phyloP scores from a whole-genome alignment of 2,329 filamentous ascomycete species.

The Alternaria triticimaculans region DNA sequence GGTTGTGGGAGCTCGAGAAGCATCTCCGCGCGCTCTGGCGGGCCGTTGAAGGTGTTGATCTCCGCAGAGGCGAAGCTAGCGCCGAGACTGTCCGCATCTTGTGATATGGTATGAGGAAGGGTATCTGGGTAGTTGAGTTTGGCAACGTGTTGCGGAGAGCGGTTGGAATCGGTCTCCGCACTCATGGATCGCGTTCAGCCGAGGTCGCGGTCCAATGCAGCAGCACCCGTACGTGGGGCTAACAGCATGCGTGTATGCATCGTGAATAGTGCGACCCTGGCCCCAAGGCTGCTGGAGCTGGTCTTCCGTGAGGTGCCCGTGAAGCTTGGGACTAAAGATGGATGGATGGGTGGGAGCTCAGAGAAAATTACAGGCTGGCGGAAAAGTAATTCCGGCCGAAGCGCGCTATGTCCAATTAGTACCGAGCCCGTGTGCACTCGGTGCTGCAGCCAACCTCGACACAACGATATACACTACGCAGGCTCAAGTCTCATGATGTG shows the following conservation, averaged over 20 bases:
- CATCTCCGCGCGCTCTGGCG: slow-evolving; percentile 43
- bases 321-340: slow-evolving; percentile 14
- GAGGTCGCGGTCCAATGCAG: slow-evolving; percentile 37
- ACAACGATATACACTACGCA: too few relatives aligned
- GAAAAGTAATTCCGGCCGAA: slow-evolving; percentile 26
- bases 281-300: slow-evolving; percentile 4
- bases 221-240: slow-evolving; percentile 4
- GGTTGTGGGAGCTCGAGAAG: slow-evolving; percentile 52
- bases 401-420: slow-evolving; percentile 1
- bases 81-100: slow-evolving; percentile 41
- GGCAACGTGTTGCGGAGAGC: slow-evolving; percentile 27
- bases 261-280: neutral
- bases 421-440: neutral
- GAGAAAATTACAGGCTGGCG: slow-evolving; percentile 13
- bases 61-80: slow-evolving; percentile 37
- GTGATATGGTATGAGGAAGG: slow-evolving; percentile 18
- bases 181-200: slow-evolving; percentile 36
- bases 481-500: too few relatives aligned
- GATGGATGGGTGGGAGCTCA: slow-evolving; percentile 9
- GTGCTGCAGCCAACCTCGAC: too few relatives aligned
- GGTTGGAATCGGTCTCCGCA: slow-evolving; percentile 44
- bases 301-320: slow-evolving; percentile 8
- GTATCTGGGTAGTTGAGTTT: slow-evolving; percentile 23
- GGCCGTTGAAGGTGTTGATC: slow-evolving; percentile 21
- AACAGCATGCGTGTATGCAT: slow-evolving; percentile 8